Conservation (phyloP, 805 yeast species). For the Pichia pseudocactophila region DNA sequence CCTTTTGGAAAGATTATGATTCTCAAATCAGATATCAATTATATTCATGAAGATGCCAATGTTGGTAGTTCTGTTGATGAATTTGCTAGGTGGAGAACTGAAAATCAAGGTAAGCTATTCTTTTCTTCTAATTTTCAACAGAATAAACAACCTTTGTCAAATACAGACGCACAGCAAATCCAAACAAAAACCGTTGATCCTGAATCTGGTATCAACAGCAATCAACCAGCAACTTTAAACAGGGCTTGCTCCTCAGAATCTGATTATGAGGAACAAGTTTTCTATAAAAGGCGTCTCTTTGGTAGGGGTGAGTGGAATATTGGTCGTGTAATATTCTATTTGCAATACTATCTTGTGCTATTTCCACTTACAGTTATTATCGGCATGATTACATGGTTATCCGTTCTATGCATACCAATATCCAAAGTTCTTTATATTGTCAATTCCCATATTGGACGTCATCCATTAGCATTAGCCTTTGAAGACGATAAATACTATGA, state of each 20-base stretch:
- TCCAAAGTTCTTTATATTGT: constrained; percentile 65
- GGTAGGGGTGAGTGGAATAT: constrained; percentile 90
- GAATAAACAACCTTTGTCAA: not conserved
- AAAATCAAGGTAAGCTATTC: constrained; percentile 68
- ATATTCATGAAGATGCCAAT: constrained; percentile 76
- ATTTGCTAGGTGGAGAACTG: constrained; percentile 81
- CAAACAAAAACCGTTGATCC: not conserved
- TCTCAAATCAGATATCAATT: constrained; percentile 67
- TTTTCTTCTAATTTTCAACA: constrained; percentile 53
- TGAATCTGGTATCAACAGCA: not conserved
- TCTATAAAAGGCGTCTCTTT: constrained; percentile 45
- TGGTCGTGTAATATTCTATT: constrained; percentile 71
- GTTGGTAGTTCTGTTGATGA: constrained; percentile 82
- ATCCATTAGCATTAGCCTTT: constrained; percentile 82
- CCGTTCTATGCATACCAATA: constrained; percentile 90
- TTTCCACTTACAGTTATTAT: constrained; percentile 57
- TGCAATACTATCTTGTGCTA: constrained; percentile 57
- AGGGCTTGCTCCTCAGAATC: not conserved
- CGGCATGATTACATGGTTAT: constrained; percentile 62
- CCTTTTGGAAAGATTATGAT: constrained; percentile 92
- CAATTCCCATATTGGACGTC: constrained; percentile 72
- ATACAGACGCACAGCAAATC: constrained; percentile 5
- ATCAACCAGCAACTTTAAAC: not conserved
- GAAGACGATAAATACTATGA: constrained; percentile 48
- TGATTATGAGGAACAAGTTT: constrained; percentile 23